Base-by-base conservation (phyloP, 371 early-diverging fungal genomes). In the Mucor sp. region DNA sequence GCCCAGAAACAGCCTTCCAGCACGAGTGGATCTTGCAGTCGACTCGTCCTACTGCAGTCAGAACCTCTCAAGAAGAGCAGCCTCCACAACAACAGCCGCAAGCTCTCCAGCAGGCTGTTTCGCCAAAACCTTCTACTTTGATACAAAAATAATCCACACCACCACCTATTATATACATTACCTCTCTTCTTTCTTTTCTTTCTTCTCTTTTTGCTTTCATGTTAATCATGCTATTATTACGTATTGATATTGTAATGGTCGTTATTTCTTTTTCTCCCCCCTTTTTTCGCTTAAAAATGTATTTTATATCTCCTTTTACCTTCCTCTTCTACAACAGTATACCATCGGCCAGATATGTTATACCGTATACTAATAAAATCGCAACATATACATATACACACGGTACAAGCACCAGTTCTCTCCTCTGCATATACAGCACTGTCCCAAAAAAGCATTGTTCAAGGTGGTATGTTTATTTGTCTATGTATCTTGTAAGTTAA, bases 1-100 rank as follows among this genome's bases (percentile, higher is more conserved):
- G 82, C n/a, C 95, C 98, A 23, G 83, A 80, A n/a, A 91, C 94
- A 44, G 98, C 94, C 7, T 70, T 94, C 58, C 84, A 86, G 25
- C 94, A 93, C 60, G 91, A 89, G 56, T 93, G 92, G 93, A 90
- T 92, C 30, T 74, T 79, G 50, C 86, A 84, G 17, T 60, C 67
- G 19, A 59, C 69, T n/a, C 53, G 53, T 14, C 53, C 53, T 53
- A 53, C 53, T 53, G 53, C 53, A 53, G 15, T 53, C 8, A 53
- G 53, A 27, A 53, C 14, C 6, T 53, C 53, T 53, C 27, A 11
- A 53, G 53, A 53, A 1, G 53, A 53, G 14, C 50, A 21, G 23
- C 14, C n/a, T n/a, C n/a, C 43, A 6, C 43, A 19, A 19, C 44
- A 44, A 47, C 6, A 25, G 15, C 53, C 11, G 23, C 21, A 53